A percentile compares a stretch with the other conserved stretches of the same genome.
These are phyloP conservation scores for Thermoascus crustaceus DNA, from an alignment of 2,329 filamentous ascomycete species.

Conservation along the genomic window DNA sequence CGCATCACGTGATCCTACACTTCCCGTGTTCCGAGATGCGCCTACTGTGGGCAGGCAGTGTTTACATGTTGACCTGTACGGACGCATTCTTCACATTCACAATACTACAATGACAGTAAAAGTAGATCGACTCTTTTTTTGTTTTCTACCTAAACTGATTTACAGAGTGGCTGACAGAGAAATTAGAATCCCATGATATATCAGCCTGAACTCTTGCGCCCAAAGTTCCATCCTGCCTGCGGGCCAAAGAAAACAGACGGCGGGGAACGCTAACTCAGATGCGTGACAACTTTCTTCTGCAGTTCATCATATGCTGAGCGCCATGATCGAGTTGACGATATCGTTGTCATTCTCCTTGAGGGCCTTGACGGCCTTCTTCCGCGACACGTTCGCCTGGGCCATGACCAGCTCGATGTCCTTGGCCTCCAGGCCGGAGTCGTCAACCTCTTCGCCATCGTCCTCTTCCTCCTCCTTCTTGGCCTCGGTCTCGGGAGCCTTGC, in stretches of 20 bases:
- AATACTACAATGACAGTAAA: conserved; percentile 1
- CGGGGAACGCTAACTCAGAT: conserved; percentile 4
- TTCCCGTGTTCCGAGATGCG: conserved; percentile 22
- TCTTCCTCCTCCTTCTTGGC: conserved; percentile 68
- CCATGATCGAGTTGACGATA: conserved; percentile 99
- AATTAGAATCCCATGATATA: conserved; percentile 17
- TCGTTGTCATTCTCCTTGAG: conserved; percentile 97
- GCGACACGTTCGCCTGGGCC: conserved; percentile 91
- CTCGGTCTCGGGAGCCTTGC: conserved; percentile 55
- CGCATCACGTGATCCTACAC: conserved; percentile 21
- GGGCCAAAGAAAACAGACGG: conserved; percentile 6
- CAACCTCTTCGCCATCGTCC: conserved; percentile 91
- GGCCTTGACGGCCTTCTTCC: conserved; percentile 98
- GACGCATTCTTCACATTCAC: no score
- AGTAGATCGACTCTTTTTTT: conserved; percentile 23
- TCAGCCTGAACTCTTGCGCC: conserved; percentile 20
- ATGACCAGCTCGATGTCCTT: conserved; percentile 99
- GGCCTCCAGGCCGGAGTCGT: conserved; percentile 87
- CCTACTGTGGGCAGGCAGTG: conserved; percentile 11
- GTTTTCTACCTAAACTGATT: conserved; percentile 25
- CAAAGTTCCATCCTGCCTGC: conserved; percentile 22
- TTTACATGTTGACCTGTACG: conserved; percentile 1
- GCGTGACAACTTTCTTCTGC: conserved; percentile 1
- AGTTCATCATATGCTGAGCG: conserved; percentile 65
- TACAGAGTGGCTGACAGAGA: conserved; percentile 25